These are phyloP conservation scores for Aspergillus carlsbadensis DNA, from an alignment of 495 filamentous ascomycete genomes.

Conservation along the genomic window DNA sequence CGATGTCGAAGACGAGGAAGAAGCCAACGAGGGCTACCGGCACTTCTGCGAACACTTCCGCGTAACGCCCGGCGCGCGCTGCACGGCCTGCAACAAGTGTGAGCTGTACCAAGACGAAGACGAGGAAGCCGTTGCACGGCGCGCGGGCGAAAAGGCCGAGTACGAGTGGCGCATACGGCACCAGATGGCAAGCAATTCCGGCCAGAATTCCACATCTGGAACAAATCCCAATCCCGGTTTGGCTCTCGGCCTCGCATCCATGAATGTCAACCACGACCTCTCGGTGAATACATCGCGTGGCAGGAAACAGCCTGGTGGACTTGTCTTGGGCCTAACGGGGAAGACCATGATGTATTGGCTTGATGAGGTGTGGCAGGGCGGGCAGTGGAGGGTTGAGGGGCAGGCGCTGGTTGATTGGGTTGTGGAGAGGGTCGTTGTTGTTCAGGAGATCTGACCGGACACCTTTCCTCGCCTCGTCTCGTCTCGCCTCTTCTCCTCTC, in stretches of 20 bases:
- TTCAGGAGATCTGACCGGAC: slow-evolving; percentile 31
- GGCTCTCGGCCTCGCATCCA: slow-evolving; percentile 20
- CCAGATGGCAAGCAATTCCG: slow-evolving; percentile 28
- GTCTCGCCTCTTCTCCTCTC: not conserved
- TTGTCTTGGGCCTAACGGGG: not conserved
- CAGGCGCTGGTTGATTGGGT: slow-evolving; percentile 48
- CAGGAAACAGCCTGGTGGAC: slow-evolving; percentile 12
- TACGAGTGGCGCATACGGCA: slow-evolving; percentile 74
- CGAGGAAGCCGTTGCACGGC: slow-evolving; percentile 71
- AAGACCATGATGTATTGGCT: slow-evolving; percentile 39
- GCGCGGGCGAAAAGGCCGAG: slow-evolving; percentile 79
- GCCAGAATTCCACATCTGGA: no score
- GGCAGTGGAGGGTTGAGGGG: slow-evolving; percentile 43
- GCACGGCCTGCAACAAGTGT: slow-evolving; percentile 78
- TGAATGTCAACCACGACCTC: slow-evolving; percentile 39
- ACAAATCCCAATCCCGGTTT: no score
- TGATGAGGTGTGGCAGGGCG: slow-evolving; percentile 36
- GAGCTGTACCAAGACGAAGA: slow-evolving; percentile 88
- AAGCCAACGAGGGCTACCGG: slow-evolving; percentile 67
- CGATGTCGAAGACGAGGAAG: slow-evolving; percentile 30
- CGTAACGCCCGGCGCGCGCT: slow-evolving; percentile 63
- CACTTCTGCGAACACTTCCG: slow-evolving; percentile 98
- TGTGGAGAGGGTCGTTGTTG: slow-evolving; percentile 39
- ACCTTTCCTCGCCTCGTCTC: not conserved
- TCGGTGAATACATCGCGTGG: slow-evolving; percentile 18